phyloP scores from a whole-genome alignment of 2,329 filamentous ascomycete genomes.

The Talaromyces sp. region DNA sequence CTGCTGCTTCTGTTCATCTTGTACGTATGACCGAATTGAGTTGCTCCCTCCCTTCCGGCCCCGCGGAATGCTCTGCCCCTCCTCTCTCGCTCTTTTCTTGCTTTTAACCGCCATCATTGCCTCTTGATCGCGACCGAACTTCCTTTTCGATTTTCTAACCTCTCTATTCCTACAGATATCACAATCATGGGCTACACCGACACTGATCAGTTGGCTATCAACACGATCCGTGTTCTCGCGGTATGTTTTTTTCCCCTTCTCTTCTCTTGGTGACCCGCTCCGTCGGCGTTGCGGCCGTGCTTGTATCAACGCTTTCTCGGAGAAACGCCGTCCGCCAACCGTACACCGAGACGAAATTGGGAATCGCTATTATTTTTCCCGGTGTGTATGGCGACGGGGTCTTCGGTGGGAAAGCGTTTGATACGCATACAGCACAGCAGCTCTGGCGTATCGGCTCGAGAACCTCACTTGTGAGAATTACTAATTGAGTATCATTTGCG shows the following conservation, averaged over 20 bases:
- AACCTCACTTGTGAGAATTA: not conserved
- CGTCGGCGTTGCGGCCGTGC: not conserved
- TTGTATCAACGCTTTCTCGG: slow-evolving; percentile 6
- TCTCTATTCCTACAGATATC: slow-evolving; percentile 27
- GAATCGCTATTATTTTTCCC: not conserved
- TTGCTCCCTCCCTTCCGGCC: slow-evolving; percentile 2
- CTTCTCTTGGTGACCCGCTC: slow-evolving; percentile 7
- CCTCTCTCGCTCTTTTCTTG: not conserved
- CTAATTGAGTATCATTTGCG: slow-evolving; percentile 26
- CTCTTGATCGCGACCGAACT: not conserved
- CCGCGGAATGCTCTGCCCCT: slow-evolving; percentile 6
- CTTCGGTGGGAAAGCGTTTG: not conserved
- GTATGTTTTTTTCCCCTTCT: slow-evolving; percentile 56
- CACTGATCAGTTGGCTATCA: slow-evolving; percentile 85
- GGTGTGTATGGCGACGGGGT: not conserved
- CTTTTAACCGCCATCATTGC: not conserved
- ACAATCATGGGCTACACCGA: slow-evolving; percentile 82
- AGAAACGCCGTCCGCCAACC: slow-evolving; percentile 10
- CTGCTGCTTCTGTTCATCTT: not conserved
- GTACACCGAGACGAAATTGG: not conserved
- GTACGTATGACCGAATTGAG: slow-evolving; percentile 5
- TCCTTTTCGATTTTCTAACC: not conserved
- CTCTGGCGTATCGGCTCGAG: not conserved
- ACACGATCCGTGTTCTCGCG: slow-evolving; percentile 94
- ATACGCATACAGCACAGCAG: not conserved